Evolutionary conservation across 2,329 filamentous ascomycete species (phyloP), one percentile per base, ranked within the genome.

Genomic region (Monosporascus cannonballus): DNA sequence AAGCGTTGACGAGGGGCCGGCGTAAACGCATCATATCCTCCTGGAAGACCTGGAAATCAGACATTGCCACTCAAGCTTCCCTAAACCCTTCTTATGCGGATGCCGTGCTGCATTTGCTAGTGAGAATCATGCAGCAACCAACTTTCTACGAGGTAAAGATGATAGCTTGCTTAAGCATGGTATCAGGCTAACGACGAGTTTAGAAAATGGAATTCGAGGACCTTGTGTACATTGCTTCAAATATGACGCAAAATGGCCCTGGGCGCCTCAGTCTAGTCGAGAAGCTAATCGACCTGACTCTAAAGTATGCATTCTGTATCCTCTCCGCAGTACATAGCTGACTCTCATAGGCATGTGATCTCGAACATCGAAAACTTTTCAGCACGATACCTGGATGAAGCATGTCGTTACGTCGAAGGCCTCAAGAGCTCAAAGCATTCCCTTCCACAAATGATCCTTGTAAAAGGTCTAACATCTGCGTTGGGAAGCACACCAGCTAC

Each of bases 21-120:
- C 63, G 67, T n/a, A 69, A 67, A 47, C 62, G 60, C 4, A 58
- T 67, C 18, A 64, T 68, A 62, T 54, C 54, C 22, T 68, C 65
- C 15, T 69, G 66, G 66, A 64, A 62, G 53, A 65, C 59, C 47
- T 57, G 58, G 49, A 62, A 60, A 50, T 49, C 53, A 4, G 51
- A 48, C 24, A 60, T 67, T 37, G 55, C 53, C 37, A 53, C 54
- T 30, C 50, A 52, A 22, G 59, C 57, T 27, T 54, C 58, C 14
- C 50, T 60, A 8, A 51, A 65, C 41, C 39, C 54, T n/a, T 44
- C 52, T 17, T 68, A 61, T 48, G 56, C 59, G 8, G 47, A 52
- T 22, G 53, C 57, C 2, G 50, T 67, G 27, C 54, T 68, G 38
- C 57, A 63, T n/a, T 38, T 69, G 34, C 51, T 69, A 20, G 54